Conservation (phyloP, 768 basidiomycete species). For the Boletus sensibilis region DNA sequence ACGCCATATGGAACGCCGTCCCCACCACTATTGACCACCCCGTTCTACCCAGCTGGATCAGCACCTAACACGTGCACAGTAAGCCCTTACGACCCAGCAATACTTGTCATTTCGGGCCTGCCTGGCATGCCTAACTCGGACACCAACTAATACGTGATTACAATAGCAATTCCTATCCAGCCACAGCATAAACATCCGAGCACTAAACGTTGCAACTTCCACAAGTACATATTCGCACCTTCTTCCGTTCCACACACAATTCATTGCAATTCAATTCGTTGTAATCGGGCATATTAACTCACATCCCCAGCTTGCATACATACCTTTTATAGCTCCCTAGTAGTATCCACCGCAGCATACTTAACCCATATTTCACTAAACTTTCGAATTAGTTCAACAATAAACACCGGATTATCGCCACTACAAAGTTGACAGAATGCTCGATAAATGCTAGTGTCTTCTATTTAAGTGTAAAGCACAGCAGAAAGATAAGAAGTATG, state of each 20-base stretch:
- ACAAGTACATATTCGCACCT: constrained; percentile 19
- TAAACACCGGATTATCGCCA: constrained; percentile 11
- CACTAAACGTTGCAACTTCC: constrained; percentile 11
- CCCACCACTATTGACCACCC: constrained; percentile 28
- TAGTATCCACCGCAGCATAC: constrained; percentile 15
- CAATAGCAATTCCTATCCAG: neutral
- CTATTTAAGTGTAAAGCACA: constrained; percentile 1
- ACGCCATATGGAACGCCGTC: constrained; percentile 21
- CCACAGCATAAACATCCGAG: constrained; percentile 2
- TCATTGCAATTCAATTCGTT: constrained; percentile 12
- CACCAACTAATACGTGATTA: constrained; percentile 8
- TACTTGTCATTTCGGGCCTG: constrained; percentile 15
- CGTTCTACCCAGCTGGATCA: constrained; percentile 30
- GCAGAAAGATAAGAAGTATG: neutral
- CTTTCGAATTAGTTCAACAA: constrained; percentile 15
- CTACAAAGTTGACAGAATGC: neutral
- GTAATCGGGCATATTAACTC: constrained; percentile 12
- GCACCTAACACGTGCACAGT: constrained; percentile 4
- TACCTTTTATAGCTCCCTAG: constrained; percentile 19
- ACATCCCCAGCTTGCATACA: constrained; percentile 13
- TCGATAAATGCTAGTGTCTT: neutral
- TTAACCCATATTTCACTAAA: constrained; percentile 6
- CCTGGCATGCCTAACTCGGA: constrained; percentile 19
- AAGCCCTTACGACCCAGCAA: constrained; percentile 7
- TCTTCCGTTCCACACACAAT: neutral